A percentile compares a stretch with the other conserved stretches of the same genome.
Evolutionary conservation across 768 basidiomycete genomes (phyloP).

Genomic region (Tylopilus vinaceipallidus): DNA sequence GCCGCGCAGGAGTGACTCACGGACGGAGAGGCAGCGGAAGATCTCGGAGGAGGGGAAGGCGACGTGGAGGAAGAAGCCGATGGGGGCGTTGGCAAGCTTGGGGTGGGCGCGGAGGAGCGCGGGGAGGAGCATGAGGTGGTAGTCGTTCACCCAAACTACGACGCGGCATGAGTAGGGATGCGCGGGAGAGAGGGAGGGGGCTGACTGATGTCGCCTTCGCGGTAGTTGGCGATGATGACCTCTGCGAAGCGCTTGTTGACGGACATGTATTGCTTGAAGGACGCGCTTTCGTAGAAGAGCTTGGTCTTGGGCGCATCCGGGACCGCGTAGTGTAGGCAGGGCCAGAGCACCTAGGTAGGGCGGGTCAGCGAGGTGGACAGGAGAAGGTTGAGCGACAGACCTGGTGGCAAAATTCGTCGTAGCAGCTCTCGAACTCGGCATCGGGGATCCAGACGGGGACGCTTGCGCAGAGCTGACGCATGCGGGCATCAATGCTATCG

Average conservation of each 20-base stretch:
- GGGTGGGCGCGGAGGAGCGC: conserved; percentile 69
- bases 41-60: conserved; percentile 96
- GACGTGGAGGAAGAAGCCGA: conserved; percentile 94
- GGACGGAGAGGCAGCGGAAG: conserved; percentile 84
- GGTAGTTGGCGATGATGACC: conserved; percentile 73
- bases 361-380: conserved; percentile 19
- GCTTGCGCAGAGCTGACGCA: conserved; percentile 40
- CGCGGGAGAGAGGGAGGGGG: background rate
- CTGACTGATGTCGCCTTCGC: conserved; percentile 81
- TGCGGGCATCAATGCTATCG: conserved; percentile 51
- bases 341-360: conserved; percentile 65
- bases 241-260: conserved; percentile 92
- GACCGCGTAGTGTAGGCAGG: conserved; percentile 81
- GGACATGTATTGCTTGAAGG: conserved; percentile 82
- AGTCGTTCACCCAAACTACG: conserved; percentile 86
- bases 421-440: conserved; percentile 72
- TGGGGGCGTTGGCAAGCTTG: conserved; percentile 43
- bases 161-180: conserved; percentile 3
- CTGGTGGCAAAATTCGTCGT: conserved; percentile 88
- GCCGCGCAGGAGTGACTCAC: conserved; percentile 76
- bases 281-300: conserved; percentile 72
- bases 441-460: conserved; percentile 80
- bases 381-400: conserved; percentile 32
- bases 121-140: conserved; percentile 93
- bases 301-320: conserved; percentile 88